phyloP scores from a whole-genome alignment of 768 basidiomycete species.

The Xerocomellus chrysenteron region DNA sequence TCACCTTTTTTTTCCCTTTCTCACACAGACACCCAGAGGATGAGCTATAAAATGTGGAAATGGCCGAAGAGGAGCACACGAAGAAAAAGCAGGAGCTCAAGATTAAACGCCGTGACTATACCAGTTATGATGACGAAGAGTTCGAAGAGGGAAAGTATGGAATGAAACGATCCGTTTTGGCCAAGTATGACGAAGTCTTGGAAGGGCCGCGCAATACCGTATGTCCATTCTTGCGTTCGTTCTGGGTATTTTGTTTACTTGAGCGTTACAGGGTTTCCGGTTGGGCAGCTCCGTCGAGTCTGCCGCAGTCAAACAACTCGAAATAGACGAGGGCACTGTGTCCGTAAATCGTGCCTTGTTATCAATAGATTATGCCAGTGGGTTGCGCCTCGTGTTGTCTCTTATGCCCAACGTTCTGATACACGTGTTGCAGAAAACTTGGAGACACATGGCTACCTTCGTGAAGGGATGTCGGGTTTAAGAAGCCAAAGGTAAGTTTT shows the following conservation, averaged over 20 bases:
- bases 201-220: conserved; percentile 73
- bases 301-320: conserved; percentile 37
- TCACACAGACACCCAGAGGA: conserved; percentile 67
- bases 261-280: conserved; percentile 69
- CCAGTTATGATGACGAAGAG: conserved; percentile 96
- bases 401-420: conserved; percentile 14
- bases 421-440: conserved; percentile 63
- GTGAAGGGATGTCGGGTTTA: conserved; percentile 92
- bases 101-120: conserved; percentile 87
- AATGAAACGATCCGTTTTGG: conserved; percentile 78
- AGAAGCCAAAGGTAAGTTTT: conserved; percentile 77
- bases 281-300: conserved; percentile 62
- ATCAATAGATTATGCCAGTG: conserved; percentile 88
- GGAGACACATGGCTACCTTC: conserved; percentile 81
- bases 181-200: conserved; percentile 93
- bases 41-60: conserved; percentile 92
- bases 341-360: conserved; percentile 78
- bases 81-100: conserved; percentile 82
- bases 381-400: conserved; percentile 31
- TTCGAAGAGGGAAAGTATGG: conserved; percentile 73
- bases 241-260: background rate
- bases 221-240: conserved; percentile 21
- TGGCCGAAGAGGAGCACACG: conserved; percentile 83
- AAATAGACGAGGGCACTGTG: conserved; percentile 48
- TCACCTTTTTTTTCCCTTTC: background rate